phyloP scores from a whole-genome alignment of 345 rosid genomes.

The Moringa oleifera region DNA sequence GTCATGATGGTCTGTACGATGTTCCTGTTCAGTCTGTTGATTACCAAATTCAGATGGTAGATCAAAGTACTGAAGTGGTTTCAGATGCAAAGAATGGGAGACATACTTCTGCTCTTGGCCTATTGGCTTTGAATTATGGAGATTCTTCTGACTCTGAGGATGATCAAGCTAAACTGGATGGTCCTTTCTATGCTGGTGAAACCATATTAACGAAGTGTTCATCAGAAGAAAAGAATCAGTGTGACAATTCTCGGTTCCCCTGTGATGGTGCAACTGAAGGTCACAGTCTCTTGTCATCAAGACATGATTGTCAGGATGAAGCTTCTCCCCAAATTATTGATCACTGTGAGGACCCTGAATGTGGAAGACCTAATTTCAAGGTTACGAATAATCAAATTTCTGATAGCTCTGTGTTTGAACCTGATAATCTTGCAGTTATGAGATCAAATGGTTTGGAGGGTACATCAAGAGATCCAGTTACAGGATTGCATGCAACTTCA shows the following conservation, averaged over 20 bases:
- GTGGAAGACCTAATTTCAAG: constrained; percentile 18
- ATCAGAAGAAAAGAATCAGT: constrained; percentile 21
- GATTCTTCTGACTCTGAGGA: constrained; percentile 92
- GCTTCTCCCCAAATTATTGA: constrained; percentile 25
- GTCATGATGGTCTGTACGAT: constrained; percentile 31
- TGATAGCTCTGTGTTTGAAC: constrained; percentile 23
- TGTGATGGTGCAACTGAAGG: constrained; percentile 20
- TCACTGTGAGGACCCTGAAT: constrained; percentile 24
- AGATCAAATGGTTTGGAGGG: constrained; percentile 30
- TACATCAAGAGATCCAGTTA: constrained; percentile 16
- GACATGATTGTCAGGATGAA: constrained; percentile 23
- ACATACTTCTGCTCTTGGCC: constrained; percentile 62
- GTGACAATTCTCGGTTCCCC: constrained; percentile 16
- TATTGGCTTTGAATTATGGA: constrained; percentile 79
- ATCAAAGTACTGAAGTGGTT: constrained; percentile 29
- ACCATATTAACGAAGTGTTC: constrained; percentile 22
- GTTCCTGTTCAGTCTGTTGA: constrained; percentile 41
- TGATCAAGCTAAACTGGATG: constrained; percentile 38
- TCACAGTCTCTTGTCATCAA: constrained; percentile 12
- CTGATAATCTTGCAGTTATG: constrained; percentile 21
- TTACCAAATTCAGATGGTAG: constrained; percentile 23
- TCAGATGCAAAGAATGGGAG: constrained; percentile 23
- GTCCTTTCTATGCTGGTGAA: constrained; percentile 24
- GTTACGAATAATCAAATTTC: constrained; percentile 27
- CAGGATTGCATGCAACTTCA: constrained; percentile 22